Conservation (phyloP, 23 red algal genomes). For the Chondrus crispus region DNA sequence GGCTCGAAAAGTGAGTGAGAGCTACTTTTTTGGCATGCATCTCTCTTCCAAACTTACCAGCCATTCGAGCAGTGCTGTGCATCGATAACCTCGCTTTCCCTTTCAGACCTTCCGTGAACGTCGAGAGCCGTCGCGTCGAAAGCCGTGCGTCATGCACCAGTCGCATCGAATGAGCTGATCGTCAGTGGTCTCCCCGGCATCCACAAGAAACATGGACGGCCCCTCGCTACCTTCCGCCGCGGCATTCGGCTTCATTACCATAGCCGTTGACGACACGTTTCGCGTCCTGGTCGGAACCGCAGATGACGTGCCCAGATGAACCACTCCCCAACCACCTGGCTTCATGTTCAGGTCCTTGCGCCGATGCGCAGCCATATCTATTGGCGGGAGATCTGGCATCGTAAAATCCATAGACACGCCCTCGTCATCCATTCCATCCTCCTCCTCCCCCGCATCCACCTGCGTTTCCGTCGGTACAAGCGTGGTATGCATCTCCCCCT, state of each 20-base stretch:
- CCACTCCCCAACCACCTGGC: slow-evolving; percentile 63
- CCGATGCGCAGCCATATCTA: slow-evolving; percentile 19
- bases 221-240: not conserved
- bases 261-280: slow-evolving; percentile 81
- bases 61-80: slow-evolving; percentile 94
- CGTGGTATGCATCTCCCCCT: slow-evolving; percentile 1
- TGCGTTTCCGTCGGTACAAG: not conserved
- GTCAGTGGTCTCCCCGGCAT: slow-evolving; percentile 75
- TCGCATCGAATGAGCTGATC: slow-evolving; percentile 48
- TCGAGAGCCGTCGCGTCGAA: slow-evolving; percentile 79
- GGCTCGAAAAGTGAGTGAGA: slow-evolving; percentile 89
- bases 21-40: slow-evolving; percentile 63
- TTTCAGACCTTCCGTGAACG: slow-evolving; percentile 51
- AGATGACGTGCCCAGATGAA: slow-evolving; percentile 83
- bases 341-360: slow-evolving; percentile 26
- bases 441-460: not conserved
- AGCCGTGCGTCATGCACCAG: slow-evolving; percentile 77
- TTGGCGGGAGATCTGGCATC: not conserved
- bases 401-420: not conserved
- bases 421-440: not conserved
- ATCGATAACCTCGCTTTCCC: slow-evolving; percentile 57
- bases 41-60: slow-evolving; percentile 75
- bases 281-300: slow-evolving; percentile 76
- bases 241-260: slow-evolving; percentile 33
- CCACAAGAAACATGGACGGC: slow-evolving; percentile 74